Evolutionary conservation across 108 stramenopile genomes (phyloP).

Genomic region (Pseudonitzschia pungens): DNA sequence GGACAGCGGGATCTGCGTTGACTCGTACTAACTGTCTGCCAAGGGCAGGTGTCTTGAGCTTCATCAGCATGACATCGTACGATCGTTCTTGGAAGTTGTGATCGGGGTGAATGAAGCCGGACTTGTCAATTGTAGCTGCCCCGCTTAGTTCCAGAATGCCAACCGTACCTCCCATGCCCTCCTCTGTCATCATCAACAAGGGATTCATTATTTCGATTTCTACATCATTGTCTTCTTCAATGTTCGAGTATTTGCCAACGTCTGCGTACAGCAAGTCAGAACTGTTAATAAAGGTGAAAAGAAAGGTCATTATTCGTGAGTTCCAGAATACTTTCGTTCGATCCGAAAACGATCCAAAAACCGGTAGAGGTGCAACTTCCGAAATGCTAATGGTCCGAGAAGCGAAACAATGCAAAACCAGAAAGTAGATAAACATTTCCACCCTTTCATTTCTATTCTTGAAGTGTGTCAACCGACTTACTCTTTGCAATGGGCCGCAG

Average conservation of each 20-base stretch:
- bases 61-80: conserved; percentile 17
- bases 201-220: conserved; percentile 17
- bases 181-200: neutral
- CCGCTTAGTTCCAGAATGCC: neutral
- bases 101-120: conserved; percentile 16
- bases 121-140: neutral
- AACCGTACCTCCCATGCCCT: neutral
- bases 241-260: conserved; percentile 16
- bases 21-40: neutral
- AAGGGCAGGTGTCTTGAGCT: neutral
- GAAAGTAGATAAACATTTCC: neutral
- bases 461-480: neutral
- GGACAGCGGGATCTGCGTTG: neutral
- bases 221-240: neutral
- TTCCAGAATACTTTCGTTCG: no score
- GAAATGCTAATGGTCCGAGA: neutral
- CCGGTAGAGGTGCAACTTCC: no score
- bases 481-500: conserved; percentile 49
- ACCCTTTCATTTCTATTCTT: neutral
- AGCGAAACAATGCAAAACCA: no score
- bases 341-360: no score
- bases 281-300: neutral
- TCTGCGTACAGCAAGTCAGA: conserved; percentile 3
- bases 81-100: neutral
- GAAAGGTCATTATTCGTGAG: no score